Conservation (phyloP, 2,329 filamentous ascomycete genomes). For the Periconia digitata region DNA sequence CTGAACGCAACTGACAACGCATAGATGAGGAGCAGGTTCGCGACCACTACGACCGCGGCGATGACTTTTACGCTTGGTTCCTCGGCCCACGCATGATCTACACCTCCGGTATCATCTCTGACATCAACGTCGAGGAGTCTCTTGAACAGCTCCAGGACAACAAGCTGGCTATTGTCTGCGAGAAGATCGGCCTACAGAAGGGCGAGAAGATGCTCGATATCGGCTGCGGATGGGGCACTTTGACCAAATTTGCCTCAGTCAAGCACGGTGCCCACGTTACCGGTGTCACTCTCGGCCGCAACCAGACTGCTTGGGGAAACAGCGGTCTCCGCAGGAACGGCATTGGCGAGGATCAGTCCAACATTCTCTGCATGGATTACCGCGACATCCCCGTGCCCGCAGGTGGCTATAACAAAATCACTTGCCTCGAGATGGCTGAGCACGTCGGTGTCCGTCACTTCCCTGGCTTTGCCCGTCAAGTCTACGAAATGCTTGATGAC, state of each 20-base stretch:
- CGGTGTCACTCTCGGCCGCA: slow-evolving; percentile 90
- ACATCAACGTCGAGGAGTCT: slow-evolving; percentile 82
- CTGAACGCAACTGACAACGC: slow-evolving; percentile 26
- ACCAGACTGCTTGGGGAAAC: slow-evolving; percentile 98
- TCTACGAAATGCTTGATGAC: slow-evolving; percentile 93
- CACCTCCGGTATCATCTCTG: slow-evolving; percentile 90
- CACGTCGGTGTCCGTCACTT: slow-evolving; percentile 96
- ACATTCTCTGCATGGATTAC: slow-evolving; percentile 95
- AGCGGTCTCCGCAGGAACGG: slow-evolving; percentile 79
- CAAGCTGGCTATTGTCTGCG: slow-evolving; percentile 91
- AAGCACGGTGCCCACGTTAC: slow-evolving; percentile 87
- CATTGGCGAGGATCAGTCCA: slow-evolving; percentile 83
- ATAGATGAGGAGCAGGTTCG: slow-evolving; percentile 95
- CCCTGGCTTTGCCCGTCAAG: slow-evolving; percentile 76
- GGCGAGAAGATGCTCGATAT: slow-evolving; percentile 89
- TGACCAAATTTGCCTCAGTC: slow-evolving; percentile 87
- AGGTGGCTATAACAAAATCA: slow-evolving; percentile 89
- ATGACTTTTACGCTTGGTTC: slow-evolving; percentile 99
- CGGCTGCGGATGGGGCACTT: slow-evolving; percentile 96
- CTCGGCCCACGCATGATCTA: slow-evolving; percentile 98
- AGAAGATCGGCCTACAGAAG: slow-evolving; percentile 84
- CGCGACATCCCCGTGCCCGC: slow-evolving; percentile 83
- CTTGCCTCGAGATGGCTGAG: slow-evolving; percentile 97
- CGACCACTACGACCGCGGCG: slow-evolving; percentile 95
- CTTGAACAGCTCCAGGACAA: slow-evolving; percentile 97